These are phyloP conservation scores for Septoria petroselini DNA, from an alignment of 2,329 filamentous ascomycete species.

Conservation along the genomic window DNA sequence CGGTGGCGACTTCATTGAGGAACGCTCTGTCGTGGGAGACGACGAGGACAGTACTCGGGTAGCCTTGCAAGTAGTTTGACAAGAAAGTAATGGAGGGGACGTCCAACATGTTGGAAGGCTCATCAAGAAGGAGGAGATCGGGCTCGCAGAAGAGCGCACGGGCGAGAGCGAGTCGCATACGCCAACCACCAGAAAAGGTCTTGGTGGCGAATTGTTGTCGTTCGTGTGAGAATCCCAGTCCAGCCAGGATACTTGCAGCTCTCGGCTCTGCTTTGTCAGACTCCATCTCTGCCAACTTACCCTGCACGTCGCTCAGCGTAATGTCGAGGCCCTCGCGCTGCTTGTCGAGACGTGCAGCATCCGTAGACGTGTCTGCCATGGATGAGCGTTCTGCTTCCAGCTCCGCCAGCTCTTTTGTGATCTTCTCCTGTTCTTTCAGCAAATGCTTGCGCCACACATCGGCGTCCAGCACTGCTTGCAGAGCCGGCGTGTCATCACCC, in stretches of 20 bases:
- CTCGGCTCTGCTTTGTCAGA: slow-evolving; percentile 96
- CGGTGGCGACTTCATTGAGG: slow-evolving; percentile 97
- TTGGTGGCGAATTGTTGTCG: slow-evolving; percentile 89
- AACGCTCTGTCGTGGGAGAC: slow-evolving; percentile 99
- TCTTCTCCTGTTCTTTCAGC: slow-evolving; percentile 83
- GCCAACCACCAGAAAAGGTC: slow-evolving; percentile 99
- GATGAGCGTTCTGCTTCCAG: slow-evolving; percentile 74
- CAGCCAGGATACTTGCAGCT: slow-evolving; percentile 91
- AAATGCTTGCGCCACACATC: slow-evolving; percentile 98
- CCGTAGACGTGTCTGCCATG: slow-evolving; percentile 86
- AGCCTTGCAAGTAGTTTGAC: slow-evolving; percentile 87
- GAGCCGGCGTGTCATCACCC: slow-evolving; percentile 89
- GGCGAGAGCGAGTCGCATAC: slow-evolving; percentile 93
- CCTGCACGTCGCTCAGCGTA: slow-evolving; percentile 85
- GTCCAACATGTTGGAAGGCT: slow-evolving; percentile 63
- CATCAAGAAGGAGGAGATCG: slow-evolving; percentile 90
- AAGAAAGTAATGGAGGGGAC: slow-evolving; percentile 99
- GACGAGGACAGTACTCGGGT: slow-evolving; percentile 91
- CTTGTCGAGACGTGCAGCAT: slow-evolving; percentile 78
- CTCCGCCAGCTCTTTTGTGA: slow-evolving; percentile 68
- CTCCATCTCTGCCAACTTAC: slow-evolving; percentile 95
- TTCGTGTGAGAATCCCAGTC: slow-evolving; percentile 93
- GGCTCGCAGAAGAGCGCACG: slow-evolving; percentile 97
- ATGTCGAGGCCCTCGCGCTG: slow-evolving; percentile 88
- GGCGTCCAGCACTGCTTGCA: slow-evolving; percentile 93